phyloP scores from a whole-genome alignment of 257 asterid species.

The Solanum etuberosum region DNA sequence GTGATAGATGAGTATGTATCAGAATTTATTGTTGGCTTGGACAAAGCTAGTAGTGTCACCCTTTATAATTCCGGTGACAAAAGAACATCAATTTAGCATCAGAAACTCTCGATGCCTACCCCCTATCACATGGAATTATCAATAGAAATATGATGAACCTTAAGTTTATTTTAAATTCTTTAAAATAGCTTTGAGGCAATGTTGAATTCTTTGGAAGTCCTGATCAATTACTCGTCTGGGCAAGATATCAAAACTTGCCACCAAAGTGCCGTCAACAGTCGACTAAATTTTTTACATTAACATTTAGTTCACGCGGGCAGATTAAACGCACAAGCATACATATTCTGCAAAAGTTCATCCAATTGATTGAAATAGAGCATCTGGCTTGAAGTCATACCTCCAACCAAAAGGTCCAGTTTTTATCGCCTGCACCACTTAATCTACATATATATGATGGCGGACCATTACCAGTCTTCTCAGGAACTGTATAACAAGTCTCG shows the following conservation, averaged over 20 bases:
- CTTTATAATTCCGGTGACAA: not conserved
- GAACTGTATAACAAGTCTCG: slow-evolving; percentile 36
- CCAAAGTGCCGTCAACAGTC: not conserved
- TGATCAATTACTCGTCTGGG: not conserved
- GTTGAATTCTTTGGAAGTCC: not conserved
- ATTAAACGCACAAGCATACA: not conserved
- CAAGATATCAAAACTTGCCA: not conserved
- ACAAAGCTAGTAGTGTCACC: not conserved
- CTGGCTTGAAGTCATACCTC: slow-evolving; percentile 44
- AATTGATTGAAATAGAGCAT: not conserved
- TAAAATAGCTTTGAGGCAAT: not conserved
- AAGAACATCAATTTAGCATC: not conserved
- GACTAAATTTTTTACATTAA: not conserved
- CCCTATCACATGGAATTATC: not conserved
- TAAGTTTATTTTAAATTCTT: not conserved
- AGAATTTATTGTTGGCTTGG: not conserved
- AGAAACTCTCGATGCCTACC: not conserved
- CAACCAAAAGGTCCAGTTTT: slow-evolving; percentile 95
- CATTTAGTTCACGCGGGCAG: not conserved
- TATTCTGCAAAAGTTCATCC: not conserved
- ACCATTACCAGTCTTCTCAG: slow-evolving; percentile 41
- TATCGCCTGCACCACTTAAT: slow-evolving; percentile 62
- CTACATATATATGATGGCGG: slow-evolving; percentile 80
- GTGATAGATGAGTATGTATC: not conserved
- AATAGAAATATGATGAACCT: not conserved